A percentile compares a stretch with the other conserved stretches of the same genome.
These are phyloP conservation scores for Pseudonectria foliicola DNA, from an alignment of 2,329 filamentous ascomycete species.

Conservation along the genomic window DNA sequence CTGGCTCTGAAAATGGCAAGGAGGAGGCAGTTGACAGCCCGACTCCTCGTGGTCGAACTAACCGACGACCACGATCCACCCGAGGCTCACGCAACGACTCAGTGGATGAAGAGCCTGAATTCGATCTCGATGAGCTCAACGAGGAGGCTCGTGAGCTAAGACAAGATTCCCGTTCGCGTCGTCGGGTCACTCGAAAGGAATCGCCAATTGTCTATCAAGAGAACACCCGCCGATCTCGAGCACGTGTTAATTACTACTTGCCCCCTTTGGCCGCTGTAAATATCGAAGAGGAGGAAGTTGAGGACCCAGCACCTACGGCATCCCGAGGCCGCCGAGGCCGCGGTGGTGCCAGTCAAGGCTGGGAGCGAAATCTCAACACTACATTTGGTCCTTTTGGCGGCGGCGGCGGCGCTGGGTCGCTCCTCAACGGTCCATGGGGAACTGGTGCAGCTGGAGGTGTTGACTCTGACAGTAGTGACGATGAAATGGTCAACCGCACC, in stretches of 20 bases:
- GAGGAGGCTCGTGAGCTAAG: slow-evolving; percentile 59
- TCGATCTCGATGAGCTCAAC: slow-evolving; percentile 58
- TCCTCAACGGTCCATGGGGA: slow-evolving; percentile 69
- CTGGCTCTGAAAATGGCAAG: slow-evolving; percentile 32
- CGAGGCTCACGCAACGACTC: slow-evolving; percentile 47
- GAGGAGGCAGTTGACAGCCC: slow-evolving; percentile 42
- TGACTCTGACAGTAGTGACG: slow-evolving; percentile 95
- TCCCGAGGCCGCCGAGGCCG: slow-evolving; percentile 60
- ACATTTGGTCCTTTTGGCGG: slow-evolving; percentile 92
- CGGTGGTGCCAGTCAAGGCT: slow-evolving; percentile 49
- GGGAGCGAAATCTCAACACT: slow-evolving; percentile 79
- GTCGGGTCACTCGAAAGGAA: slow-evolving; percentile 41
- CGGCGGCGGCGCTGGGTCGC: slow-evolving; percentile 62
- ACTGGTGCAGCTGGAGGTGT: slow-evolving; percentile 68
- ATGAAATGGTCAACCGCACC: slow-evolving; percentile 67
- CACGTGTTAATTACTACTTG: slow-evolving; percentile 77
- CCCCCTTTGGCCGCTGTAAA: slow-evolving; percentile 56
- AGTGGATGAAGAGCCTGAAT: slow-evolving; percentile 48
- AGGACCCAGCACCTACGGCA: slow-evolving; percentile 60
- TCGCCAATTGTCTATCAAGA: slow-evolving; percentile 55
- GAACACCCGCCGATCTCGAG: slow-evolving; percentile 44
- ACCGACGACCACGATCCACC: slow-evolving; percentile 34
- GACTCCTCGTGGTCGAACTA: slow-evolving; percentile 41
- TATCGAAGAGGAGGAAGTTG: slow-evolving; percentile 68
- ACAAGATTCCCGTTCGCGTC: slow-evolving; percentile 45